Base-by-base conservation (phyloP, 441 rosid genomes). In the Iberis amara region DNA sequence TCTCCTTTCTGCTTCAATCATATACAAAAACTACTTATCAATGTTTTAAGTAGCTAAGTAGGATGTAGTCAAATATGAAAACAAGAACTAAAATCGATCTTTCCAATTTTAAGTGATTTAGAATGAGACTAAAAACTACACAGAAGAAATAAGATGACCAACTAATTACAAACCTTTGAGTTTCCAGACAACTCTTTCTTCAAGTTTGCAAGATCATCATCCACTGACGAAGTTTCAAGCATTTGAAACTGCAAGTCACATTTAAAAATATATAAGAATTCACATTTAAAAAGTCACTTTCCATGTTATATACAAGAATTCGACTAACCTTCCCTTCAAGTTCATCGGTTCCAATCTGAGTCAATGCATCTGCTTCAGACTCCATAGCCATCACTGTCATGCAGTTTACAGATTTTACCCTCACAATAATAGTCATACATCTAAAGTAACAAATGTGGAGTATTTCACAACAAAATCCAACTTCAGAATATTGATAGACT, bases 341-440 rank as follows among this genome's bases (percentile, higher is more conserved):
- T 48, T 74, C 76, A 68, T 77, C 82, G 0, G 68, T 53, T 45
- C 76, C 70, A 62, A 77, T 55, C 56, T 74, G 73, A 64, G 74
- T 56, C 8, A 69, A 62, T 43, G 79, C 77, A 26, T 77, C 79
- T 45, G 79, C 77, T 59, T 77, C 68, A 59, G 77, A 69, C 74
- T 74, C 82, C 82, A 77, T 77, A 39, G 77, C 66, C 70, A 72
- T 60, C 50, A 77, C 79, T 77, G 69, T 49, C 63, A 55, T 38
- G 40, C 63, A 55, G 8, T 59, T 45, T 32, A 23, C 4, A 39
- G 33, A 52, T 15, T 38, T 59, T 32, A 66, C 51, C 0, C 4
- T 24, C 24, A 38, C 38, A 38, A 13, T 30, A 45, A 31, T 52
- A 2, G 5, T 0, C 47, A 64, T 57, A 21, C 12, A 28, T 31